Evolutionary conservation across 306 rosid genomes (phyloP).

Genomic region (Gleditsia sinensis): DNA sequence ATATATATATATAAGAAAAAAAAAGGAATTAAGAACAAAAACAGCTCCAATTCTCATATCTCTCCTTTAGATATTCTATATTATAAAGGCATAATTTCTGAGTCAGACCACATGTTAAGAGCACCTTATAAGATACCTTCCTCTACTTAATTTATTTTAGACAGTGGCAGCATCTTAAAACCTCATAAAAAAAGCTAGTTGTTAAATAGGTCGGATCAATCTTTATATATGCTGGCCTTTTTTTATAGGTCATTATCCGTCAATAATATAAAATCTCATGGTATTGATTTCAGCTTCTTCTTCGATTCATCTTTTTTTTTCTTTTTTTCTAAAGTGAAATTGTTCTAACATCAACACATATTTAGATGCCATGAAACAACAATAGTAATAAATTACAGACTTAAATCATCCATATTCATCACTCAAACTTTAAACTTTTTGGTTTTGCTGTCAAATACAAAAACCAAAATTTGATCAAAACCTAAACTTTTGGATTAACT

Average conservation of each 20-base stretch:
- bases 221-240: constrained; percentile 12
- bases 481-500: no score
- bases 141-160: constrained; percentile 28
- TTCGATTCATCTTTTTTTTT: neutral
- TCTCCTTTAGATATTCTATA: constrained; percentile 42
- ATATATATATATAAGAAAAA: constrained; percentile 27
- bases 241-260: constrained; percentile 25
- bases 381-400: neutral
- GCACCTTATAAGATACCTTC: constrained; percentile 50
- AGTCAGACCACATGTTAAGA: constrained; percentile 56
- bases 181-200: constrained; percentile 23
- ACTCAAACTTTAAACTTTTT: no score
- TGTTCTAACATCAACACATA: neutral
- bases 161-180: constrained; percentile 42
- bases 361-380: neutral
- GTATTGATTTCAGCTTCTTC: constrained; percentile 2
- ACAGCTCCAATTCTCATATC: constrained; percentile 38
- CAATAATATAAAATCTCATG: constrained; percentile 1
- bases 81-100: constrained; percentile 36
- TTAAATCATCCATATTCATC: neutral
- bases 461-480: no score
- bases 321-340: constrained; percentile 10
- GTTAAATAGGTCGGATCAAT: constrained; percentile 21
- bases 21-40: constrained; percentile 20
- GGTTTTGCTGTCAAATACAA: no score